phyloP scores from a whole-genome alignment of 495 filamentous ascomycete species.

The Trichoderma parareesei region DNA sequence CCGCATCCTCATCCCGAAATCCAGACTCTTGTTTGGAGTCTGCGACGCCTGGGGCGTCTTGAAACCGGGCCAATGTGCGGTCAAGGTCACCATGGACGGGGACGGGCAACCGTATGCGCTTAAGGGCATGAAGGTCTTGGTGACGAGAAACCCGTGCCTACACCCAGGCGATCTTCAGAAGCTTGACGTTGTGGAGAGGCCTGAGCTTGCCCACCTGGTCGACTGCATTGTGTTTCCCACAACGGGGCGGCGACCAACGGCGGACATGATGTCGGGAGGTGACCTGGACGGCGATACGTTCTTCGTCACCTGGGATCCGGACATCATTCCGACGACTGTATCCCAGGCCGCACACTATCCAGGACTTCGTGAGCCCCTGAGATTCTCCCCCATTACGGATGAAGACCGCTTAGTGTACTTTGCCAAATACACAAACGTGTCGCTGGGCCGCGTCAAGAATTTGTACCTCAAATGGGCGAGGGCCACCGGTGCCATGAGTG shows the following conservation, averaged over 20 bases:
- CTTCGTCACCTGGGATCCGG: slow-evolving; percentile 45
- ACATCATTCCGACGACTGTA: slow-evolving; percentile 36
- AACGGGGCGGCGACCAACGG: slow-evolving; percentile 36
- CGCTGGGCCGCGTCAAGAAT: slow-evolving; percentile 42
- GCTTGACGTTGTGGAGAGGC: slow-evolving; percentile 34
- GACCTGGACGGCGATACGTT: slow-evolving; percentile 47
- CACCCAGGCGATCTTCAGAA: slow-evolving; percentile 48
- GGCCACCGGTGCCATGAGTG: slow-evolving; percentile 34
- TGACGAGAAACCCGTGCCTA: slow-evolving; percentile 45
- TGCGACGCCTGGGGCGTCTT: slow-evolving; percentile 41
- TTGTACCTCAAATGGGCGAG: slow-evolving; percentile 45
- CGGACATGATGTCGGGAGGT: slow-evolving; percentile 47
- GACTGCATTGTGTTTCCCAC: slow-evolving; percentile 48
- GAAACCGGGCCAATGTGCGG: slow-evolving; percentile 37
- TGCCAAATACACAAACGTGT: slow-evolving; percentile 38
- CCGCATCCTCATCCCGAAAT: slow-evolving; percentile 38
- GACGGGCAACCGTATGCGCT: slow-evolving; percentile 34
- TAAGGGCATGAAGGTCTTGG: slow-evolving; percentile 34
- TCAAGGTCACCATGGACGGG: slow-evolving; percentile 35
- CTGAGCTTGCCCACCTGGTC: slow-evolving; percentile 36
- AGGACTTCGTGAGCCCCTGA: slow-evolving; percentile 34
- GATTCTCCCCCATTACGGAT: slow-evolving; percentile 35
- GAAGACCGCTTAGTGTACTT: slow-evolving; percentile 42
- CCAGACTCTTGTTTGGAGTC: slow-evolving; percentile 40
- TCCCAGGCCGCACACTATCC: slow-evolving; percentile 39